Evolutionary conservation across 306 rosid species (phyloP).

Genomic region (Rosa chinensis): DNA sequence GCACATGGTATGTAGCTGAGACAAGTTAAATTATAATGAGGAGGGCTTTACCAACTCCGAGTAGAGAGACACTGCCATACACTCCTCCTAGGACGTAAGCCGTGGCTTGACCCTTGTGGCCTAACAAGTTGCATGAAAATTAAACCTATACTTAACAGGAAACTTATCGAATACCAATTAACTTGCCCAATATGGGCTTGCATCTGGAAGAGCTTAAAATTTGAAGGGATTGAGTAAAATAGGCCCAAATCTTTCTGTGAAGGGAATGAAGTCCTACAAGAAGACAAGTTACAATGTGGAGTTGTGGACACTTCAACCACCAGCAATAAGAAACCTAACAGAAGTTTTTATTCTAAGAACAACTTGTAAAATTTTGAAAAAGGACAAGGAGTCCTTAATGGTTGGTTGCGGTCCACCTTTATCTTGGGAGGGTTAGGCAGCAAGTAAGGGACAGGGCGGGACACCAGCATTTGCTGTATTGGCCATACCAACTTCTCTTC

Average conservation of each 20-base stretch:
- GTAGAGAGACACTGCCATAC: background rate
- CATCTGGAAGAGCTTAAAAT: background rate
- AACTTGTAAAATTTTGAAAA: background rate
- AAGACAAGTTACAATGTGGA: background rate
- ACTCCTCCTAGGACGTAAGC: background rate
- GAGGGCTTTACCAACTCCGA: background rate
- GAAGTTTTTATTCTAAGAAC: background rate
- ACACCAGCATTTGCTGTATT: constrained; percentile 9
- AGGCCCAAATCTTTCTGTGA: background rate
- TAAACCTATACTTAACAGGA: background rate
- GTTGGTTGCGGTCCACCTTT: constrained; percentile 3
- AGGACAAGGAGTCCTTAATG: background rate
- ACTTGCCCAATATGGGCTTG: background rate
- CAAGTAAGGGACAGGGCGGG: background rate
- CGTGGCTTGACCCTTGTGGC: background rate
- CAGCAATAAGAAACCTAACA: background rate
- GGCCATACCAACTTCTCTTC: background rate
- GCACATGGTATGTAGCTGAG: background rate
- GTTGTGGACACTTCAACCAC: background rate
- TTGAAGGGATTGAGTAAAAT: background rate
- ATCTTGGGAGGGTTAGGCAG: constrained; percentile 6
- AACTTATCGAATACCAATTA: background rate
- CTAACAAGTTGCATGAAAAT: background rate
- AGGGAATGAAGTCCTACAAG: background rate
- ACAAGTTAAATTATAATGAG: background rate